Conservation (phyloP, 2,329 filamentous ascomycete genomes). For the Coniochaeta sp. region DNA sequence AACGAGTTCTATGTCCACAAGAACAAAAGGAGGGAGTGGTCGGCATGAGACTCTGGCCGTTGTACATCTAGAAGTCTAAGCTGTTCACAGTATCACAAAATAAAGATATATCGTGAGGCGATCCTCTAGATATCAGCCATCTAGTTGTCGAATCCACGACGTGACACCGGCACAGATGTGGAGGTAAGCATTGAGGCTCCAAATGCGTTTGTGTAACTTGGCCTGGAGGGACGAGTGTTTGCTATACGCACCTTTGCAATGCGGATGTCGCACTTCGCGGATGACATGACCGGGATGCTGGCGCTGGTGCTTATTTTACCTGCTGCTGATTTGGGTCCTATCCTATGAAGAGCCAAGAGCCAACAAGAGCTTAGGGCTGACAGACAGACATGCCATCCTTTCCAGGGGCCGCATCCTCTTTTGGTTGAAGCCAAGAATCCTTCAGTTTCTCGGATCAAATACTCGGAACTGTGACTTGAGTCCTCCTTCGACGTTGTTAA, state of each 20-base stretch:
- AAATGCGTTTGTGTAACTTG: no score
- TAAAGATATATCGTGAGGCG: no score
- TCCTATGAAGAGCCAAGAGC: not conserved
- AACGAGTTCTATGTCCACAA: conserved; percentile 32
- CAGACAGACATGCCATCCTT: not conserved
- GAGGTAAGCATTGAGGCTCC: no score
- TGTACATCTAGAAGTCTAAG: not conserved
- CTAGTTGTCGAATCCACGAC: no score
- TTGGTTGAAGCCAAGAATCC: not conserved
- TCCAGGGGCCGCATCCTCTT: not conserved
- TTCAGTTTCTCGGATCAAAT: not conserved
- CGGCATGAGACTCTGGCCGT: not conserved
- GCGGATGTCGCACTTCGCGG: not conserved
- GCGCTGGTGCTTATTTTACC: no score
- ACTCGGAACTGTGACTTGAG: not conserved
- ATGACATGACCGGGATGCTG: not conserved
- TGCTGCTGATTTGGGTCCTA: no score
- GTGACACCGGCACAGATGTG: no score
- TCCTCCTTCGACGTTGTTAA: no score
- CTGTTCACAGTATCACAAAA: no score
- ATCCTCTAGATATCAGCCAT: no score
- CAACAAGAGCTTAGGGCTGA: not conserved
- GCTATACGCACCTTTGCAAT: no score
- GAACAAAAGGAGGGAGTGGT: not conserved
- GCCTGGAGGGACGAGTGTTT: no score